phyloP scores from a whole-genome alignment of 2,329 filamentous ascomycete genomes.

The Clarireedia monteithiana region DNA sequence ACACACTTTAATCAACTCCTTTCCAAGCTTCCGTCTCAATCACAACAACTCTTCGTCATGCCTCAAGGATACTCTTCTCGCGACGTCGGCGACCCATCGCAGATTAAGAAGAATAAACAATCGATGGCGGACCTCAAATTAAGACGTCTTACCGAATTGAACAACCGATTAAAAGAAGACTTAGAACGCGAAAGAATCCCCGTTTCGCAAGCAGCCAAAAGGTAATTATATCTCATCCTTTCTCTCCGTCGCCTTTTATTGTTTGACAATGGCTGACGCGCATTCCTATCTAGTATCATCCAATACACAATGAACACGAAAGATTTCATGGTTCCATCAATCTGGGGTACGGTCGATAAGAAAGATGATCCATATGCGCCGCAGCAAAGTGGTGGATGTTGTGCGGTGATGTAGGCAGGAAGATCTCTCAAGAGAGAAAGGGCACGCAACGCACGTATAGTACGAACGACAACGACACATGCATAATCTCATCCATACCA shows the following conservation, averaged over 20 bases:
- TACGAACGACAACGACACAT: constrained; percentile 8
- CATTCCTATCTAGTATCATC: constrained; percentile 62
- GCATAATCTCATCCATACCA: constrained; percentile 6
- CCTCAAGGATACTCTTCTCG: constrained; percentile 62
- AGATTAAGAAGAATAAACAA: constrained; percentile 90
- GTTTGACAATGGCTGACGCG: constrained; percentile 1
- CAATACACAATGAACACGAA: constrained; percentile 96
- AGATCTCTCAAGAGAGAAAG: constrained; percentile 5
- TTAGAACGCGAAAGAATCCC: constrained; percentile 92
- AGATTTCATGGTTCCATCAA: constrained; percentile 95
- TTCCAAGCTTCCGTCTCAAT: not conserved
- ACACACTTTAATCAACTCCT: not conserved
- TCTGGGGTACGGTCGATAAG: constrained; percentile 92
- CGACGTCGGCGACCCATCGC: constrained; percentile 59
- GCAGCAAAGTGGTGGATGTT: constrained; percentile 84
- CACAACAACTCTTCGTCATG: constrained; percentile 24
- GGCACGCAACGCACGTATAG: constrained; percentile 8
- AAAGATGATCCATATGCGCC: constrained; percentile 97
- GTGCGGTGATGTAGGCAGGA: constrained; percentile 72
- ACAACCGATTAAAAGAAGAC: constrained; percentile 91
- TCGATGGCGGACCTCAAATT: constrained; percentile 99
- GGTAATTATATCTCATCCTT: constrained; percentile 43
- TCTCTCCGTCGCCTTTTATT: not conserved
- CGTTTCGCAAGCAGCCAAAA: constrained; percentile 85
- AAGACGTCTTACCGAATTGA: constrained; percentile 90